These are phyloP conservation scores for Anacardium occidentale DNA, from an alignment of 345 rosid genomes.

Conservation along the genomic window DNA sequence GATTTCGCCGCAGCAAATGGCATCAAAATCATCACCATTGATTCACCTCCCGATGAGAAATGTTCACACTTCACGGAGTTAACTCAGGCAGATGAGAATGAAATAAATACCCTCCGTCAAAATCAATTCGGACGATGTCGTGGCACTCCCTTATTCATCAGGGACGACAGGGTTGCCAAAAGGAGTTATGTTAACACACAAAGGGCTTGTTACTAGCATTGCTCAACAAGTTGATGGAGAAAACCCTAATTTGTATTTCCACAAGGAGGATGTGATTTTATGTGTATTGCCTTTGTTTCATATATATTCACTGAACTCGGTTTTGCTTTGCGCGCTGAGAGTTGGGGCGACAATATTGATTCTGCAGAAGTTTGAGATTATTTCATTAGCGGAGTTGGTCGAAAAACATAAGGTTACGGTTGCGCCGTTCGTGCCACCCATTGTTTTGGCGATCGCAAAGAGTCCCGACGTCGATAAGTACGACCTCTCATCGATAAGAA, in stretches of 20 bases:
- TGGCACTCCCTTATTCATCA: constrained; percentile 71
- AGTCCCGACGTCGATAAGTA: constrained; percentile 37
- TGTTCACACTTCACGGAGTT: constrained; percentile 52
- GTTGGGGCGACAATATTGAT: constrained; percentile 65
- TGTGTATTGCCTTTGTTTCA: constrained; percentile 63
- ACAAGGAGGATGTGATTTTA: constrained; percentile 52
- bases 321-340: constrained; percentile 55
- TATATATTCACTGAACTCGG: constrained; percentile 48
- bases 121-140: constrained; percentile 52
- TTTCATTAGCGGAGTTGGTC: constrained; percentile 40
- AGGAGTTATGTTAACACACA: constrained; percentile 77
- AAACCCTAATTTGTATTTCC: too few relatives aligned
- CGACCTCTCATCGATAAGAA: constrained; percentile 57
- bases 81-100: constrained; percentile 34
- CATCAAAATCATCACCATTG: constrained; percentile 38
- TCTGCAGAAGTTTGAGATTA: constrained; percentile 61
- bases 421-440: constrained; percentile 64
- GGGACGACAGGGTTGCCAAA: constrained; percentile 80
- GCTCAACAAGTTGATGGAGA: constrained; percentile 76
- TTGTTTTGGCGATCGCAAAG: constrained; percentile 52
- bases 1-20: constrained; percentile 35
- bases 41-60: constrained; percentile 37
- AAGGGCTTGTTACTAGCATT: constrained; percentile 56
- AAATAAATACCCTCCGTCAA: constrained; percentile 35
- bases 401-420: constrained; percentile 51